Evolutionary conservation across 495 filamentous ascomycete genomes (phyloP), one percentile per base, ranked within the genome.

Genomic region (Baudoinia panamericana): DNA sequence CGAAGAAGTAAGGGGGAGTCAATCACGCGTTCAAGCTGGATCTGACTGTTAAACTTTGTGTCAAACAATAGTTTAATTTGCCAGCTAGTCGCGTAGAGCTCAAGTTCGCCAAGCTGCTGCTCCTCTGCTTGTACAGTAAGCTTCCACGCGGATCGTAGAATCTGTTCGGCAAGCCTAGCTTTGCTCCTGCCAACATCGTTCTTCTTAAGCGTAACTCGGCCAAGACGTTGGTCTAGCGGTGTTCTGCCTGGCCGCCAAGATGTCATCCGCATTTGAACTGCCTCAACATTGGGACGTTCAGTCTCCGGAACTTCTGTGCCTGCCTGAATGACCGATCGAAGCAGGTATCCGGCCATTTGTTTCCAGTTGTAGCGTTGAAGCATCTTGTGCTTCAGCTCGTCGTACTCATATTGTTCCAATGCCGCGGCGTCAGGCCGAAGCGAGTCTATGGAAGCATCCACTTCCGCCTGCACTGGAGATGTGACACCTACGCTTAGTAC

Each of bases 381-480:
- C 11, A 52, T 35, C 16, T 32, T 2, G 15, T 35, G 16, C 7
- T 25, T 11, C 23, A 48, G 30, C 1, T 7, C 9, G 2, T 49
- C 19, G 16, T 29, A 37, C 8, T 40, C 21, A 5, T 36, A 4
- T n/a, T 39, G 9, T 4, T 45, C 45, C 22, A 48, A 13, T n/a
- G 41, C 30, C 4, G 27, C 38, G 8, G 17, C 18, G 13, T 47
- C 21, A 2, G 48, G 48, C 24, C 48, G 37, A 15, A 52, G 12
- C 9, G 20, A 18, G 5, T 52, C 48, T n/a, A 52, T 52, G 9
- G 48, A 52, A 23, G 36, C 39, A 18, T 41, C 32, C 16, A 41
- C 42, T 27, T 50, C 47, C 5, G 30, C 28, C 18, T 50, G 41
- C 27, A 10, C 29, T 28, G 15, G 11, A 5, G 20, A 20, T 20